phyloP scores from a whole-genome alignment of 768 basidiomycete genomes.

The Porphyrellus cyaneotinctus region DNA sequence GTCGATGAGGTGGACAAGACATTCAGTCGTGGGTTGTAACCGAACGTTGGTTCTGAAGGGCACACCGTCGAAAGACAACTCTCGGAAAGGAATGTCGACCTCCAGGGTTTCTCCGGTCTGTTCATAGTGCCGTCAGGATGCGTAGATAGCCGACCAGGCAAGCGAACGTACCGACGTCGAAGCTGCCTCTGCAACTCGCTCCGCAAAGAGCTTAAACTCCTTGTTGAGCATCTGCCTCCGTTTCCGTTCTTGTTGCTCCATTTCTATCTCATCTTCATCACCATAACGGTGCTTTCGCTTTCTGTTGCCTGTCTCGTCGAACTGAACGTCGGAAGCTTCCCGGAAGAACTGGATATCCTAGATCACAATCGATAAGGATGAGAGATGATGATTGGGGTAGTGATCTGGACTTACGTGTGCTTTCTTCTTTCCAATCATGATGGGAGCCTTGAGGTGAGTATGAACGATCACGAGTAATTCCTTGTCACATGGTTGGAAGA shows the following conservation, averaged over 20 bases:
- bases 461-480: constrained; percentile 94
- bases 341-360: constrained; percentile 98
- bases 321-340: constrained; percentile 95
- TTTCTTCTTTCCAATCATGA: constrained; percentile 99
- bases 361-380: constrained; percentile 1
- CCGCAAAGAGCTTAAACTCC: constrained; percentile 90
- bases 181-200: constrained; percentile 84
- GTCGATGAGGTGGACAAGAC: constrained; percentile 91
- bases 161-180: constrained; percentile 59
- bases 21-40: constrained; percentile 94
- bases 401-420: constrained; percentile 60
- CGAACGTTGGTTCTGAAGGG: constrained; percentile 94
- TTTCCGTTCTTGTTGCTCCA: constrained; percentile 95
- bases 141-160: not conserved
- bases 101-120: constrained; percentile 83
- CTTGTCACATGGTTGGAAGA: constrained; percentile 98
- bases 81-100: constrained; percentile 94
- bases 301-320: constrained; percentile 98
- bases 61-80: constrained; percentile 95
- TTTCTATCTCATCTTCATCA: constrained; percentile 98
- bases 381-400: not conserved
- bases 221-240: constrained; percentile 86
- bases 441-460: constrained; percentile 88
- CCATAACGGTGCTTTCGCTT: constrained; percentile 96
- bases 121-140: not conserved